Percentiles rank a stretch among this genome's conserved stretches.
Evolutionary conservation across 371 early-diverging fungal genomes (phyloP).

Genomic region (Enterocytospora artemiae): DNA sequence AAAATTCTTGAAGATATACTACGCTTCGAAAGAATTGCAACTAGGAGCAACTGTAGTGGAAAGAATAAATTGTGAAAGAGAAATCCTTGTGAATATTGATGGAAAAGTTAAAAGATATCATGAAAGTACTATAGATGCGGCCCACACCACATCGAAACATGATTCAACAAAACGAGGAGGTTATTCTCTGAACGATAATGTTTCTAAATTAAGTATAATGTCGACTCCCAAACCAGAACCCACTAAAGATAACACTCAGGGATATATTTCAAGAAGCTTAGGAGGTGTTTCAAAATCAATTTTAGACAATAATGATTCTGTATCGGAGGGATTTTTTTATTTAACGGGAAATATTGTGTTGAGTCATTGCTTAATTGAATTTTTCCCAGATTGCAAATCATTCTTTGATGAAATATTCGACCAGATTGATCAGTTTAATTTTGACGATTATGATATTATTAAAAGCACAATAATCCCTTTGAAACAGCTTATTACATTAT

Average conservation of each 20-base stretch:
- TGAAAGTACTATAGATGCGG: background rate
- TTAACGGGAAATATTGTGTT: conserved; percentile 4
- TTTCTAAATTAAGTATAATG: no score
- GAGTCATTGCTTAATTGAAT: conserved; percentile 5
- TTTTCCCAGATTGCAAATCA: background rate
- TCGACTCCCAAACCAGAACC: no score
- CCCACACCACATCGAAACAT: no score
- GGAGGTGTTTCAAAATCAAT: background rate
- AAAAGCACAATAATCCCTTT: conserved; percentile 2
- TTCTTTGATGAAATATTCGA: conserved; percentile 13
- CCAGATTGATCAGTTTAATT: background rate
- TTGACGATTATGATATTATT: background rate
- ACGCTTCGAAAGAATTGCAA: background rate
- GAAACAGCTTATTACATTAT: conserved; percentile 5
- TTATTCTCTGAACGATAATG: no score
- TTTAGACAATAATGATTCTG: background rate
- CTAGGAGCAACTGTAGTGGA: background rate
- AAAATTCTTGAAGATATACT: conserved; percentile 3
- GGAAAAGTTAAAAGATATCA: background rate
- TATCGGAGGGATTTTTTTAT: background rate
- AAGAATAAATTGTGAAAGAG: conserved; percentile 2
- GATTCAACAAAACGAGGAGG: no score
- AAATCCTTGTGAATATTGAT: background rate
- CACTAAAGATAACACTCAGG: no score
- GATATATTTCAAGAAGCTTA: no score